These are phyloP conservation scores for Sporisorium scitamineum DNA, from an alignment of 1,284 basidiomycete genomes.

Conservation along the genomic window DNA sequence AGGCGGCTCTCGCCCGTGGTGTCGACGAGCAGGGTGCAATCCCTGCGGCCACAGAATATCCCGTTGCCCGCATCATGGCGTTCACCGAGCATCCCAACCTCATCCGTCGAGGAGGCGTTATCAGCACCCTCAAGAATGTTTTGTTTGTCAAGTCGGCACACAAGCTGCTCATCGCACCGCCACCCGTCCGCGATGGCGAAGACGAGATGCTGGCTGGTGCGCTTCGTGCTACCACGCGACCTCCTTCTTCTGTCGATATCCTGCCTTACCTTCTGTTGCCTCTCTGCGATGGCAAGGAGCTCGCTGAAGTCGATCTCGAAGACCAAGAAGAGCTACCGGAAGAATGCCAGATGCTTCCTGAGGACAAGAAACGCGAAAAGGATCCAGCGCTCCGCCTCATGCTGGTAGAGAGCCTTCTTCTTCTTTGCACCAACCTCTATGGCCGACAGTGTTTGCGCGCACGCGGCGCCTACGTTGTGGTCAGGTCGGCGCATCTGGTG, in stretches of 20 bases:
- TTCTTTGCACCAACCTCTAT: slow-evolving; percentile 88
- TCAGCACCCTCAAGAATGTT: slow-evolving; percentile 67
- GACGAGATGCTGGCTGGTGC: slow-evolving; percentile 53
- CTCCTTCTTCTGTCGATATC: slow-evolving; percentile 64
- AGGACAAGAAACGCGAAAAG: slow-evolving; percentile 84
- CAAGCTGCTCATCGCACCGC: slow-evolving; percentile 61
- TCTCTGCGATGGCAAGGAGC: slow-evolving; percentile 90
- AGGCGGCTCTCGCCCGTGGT: slow-evolving; percentile 47
- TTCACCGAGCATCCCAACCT: slow-evolving; percentile 68
- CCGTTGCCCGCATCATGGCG: slow-evolving; percentile 64
- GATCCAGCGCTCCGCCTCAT: slow-evolving; percentile 84
- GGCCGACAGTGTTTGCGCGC: slow-evolving; percentile 84
- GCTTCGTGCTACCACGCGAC: slow-evolving; percentile 46
- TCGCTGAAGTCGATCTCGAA: slow-evolving; percentile 71
- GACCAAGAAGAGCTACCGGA: slow-evolving; percentile 88
- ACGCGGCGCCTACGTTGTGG: slow-evolving; percentile 87
- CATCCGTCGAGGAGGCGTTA: slow-evolving; percentile 66
- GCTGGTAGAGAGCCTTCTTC: slow-evolving; percentile 86
- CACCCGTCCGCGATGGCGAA: slow-evolving; percentile 44
- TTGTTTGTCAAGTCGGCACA: slow-evolving; percentile 66
- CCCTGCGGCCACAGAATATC: slow-evolving; percentile 57
- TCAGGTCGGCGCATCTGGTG: slow-evolving; percentile 82
- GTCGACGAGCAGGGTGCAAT: slow-evolving; percentile 26
- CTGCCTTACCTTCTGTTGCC: slow-evolving; percentile 79
- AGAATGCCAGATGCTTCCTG: slow-evolving; percentile 87